Conservation (phyloP, 768 basidiomycete genomes). For the Boletus eberwhitei region DNA sequence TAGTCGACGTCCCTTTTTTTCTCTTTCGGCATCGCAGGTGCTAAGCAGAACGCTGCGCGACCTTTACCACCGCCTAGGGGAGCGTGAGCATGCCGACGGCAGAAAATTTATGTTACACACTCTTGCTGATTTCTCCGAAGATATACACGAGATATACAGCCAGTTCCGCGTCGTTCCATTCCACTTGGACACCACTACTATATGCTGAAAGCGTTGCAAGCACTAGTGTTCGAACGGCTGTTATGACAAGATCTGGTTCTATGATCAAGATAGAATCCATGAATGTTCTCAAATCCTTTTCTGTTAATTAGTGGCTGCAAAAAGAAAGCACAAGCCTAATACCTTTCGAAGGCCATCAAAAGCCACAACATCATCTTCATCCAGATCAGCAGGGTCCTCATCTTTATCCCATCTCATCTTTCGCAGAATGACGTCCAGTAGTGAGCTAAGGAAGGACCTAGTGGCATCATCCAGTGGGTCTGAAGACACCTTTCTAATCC, state of each 20-base stretch:
- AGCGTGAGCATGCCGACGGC: conserved; percentile 2
- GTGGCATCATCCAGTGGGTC: conserved; percentile 62
- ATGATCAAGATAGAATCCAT: conserved; percentile 85
- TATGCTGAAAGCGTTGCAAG: conserved; percentile 72
- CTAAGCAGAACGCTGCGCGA: conserved; percentile 80
- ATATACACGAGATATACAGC: conserved; percentile 92
- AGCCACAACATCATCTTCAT: conserved; percentile 81
- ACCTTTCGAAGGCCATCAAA: conserved; percentile 89
- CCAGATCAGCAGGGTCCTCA: conserved; percentile 75
- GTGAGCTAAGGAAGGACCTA: conserved; percentile 70
- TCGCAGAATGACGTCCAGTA: conserved; percentile 73
- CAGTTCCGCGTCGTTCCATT: conserved; percentile 93
- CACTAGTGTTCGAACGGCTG: conserved; percentile 69
- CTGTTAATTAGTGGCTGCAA: conserved; percentile 11
- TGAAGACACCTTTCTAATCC: conserved; percentile 56
- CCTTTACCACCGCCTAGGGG: conserved; percentile 71
- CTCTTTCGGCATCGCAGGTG: conserved; percentile 66
- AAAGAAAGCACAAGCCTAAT: conserved; percentile 14
- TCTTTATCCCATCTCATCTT: conserved; percentile 92
- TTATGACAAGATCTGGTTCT: conserved; percentile 81
- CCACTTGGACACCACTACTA: conserved; percentile 52
- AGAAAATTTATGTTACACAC: conserved; percentile 40
- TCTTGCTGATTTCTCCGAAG: conserved; percentile 90
- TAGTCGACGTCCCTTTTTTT: conserved; percentile 67
- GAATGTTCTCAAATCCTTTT: conserved; percentile 78